These are phyloP conservation scores for Gypsophila paniculata DNA, from an alignment of 179 eudicot genomes.

Conservation along the genomic window DNA sequence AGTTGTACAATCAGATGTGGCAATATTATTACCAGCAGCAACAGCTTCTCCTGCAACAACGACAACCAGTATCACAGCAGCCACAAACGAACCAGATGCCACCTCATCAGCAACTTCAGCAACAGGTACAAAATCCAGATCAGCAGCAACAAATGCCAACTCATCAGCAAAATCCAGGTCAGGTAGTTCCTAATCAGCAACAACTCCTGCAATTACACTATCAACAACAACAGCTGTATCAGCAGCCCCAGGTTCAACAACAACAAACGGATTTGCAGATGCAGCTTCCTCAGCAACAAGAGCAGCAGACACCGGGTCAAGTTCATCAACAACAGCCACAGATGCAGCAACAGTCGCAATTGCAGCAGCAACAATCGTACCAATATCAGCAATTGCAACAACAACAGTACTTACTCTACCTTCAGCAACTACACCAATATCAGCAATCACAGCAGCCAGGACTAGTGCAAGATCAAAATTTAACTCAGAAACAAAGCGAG, in stretches of 20 bases:
- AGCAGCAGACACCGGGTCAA: slow-evolving; percentile 29
- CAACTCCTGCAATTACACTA: slow-evolving; percentile 24
- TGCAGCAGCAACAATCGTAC: slow-evolving; percentile 32
- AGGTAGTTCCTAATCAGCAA: slow-evolving; percentile 28
- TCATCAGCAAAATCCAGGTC: slow-evolving; percentile 29
- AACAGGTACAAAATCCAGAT: slow-evolving; percentile 18
- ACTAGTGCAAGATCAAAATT: slow-evolving; percentile 26
- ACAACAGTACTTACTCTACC: slow-evolving; percentile 34
- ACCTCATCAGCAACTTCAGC: slow-evolving; percentile 33
- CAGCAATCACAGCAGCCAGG: slow-evolving; percentile 31
- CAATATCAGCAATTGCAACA: slow-evolving; percentile 34
- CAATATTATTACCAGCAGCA: slow-evolving; percentile 54
- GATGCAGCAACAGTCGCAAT: slow-evolving; percentile 18
- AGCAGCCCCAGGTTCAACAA: slow-evolving; percentile 33
- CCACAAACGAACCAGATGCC: slow-evolving; percentile 34
- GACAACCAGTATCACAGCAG: slow-evolving; percentile 33
- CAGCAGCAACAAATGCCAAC: slow-evolving; percentile 32
- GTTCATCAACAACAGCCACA: slow-evolving; percentile 29
- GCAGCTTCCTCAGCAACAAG: slow-evolving; percentile 16
- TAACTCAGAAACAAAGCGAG: slow-evolving; percentile 25
- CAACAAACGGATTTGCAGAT: slow-evolving; percentile 25
- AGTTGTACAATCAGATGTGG: slow-evolving; percentile 50
- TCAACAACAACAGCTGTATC: slow-evolving; percentile 37
- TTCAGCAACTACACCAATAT: slow-evolving; percentile 36
- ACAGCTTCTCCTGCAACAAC: slow-evolving; percentile 48